These are phyloP conservation scores for Backusella tuberculispora DNA, from an alignment of 192 early-diverging fungal genomes.

Conservation along the genomic window DNA sequence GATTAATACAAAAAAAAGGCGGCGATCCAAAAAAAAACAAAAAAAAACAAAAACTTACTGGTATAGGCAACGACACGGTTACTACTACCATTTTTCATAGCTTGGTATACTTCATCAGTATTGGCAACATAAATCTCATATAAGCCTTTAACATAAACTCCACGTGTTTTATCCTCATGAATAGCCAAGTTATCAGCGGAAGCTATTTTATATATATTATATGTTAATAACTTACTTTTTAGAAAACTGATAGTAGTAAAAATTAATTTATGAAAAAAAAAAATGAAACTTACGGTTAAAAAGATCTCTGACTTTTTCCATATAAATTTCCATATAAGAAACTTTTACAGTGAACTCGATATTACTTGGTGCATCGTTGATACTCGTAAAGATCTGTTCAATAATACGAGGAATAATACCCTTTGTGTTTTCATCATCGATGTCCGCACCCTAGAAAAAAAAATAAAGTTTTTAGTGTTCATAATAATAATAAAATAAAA, in stretches of 20 bases:
- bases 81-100: slow-evolving; percentile 91
- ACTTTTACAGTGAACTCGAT: slow-evolving; percentile 98
- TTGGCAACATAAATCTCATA: slow-evolving; percentile 98
- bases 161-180: slow-evolving; percentile 95
- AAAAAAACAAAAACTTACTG: slow-evolving; percentile 54
- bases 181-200: slow-evolving; percentile 89
- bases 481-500: slow-evolving; percentile 23
- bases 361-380: slow-evolving; percentile 87
- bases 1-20: slow-evolving; percentile 1
- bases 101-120: slow-evolving; percentile 94
- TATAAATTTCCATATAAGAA: slow-evolving; percentile 99
- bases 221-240: neutral
- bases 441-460: slow-evolving; percentile 78
- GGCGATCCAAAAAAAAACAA: neutral
- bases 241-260: neutral
- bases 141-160: slow-evolving; percentile 98
- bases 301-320: slow-evolving; percentile 98
- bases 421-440: slow-evolving; percentile 87
- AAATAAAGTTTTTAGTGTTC: neutral
- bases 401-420: slow-evolving; percentile 98
- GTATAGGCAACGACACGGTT: slow-evolving; percentile 91
- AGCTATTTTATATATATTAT: slow-evolving; percentile 47
- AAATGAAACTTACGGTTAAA: slow-evolving; percentile 83
- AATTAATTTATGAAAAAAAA: neutral
- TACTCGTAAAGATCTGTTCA: slow-evolving; percentile 92